Conservation (phyloP, 352 stramenopile genomes). For the Globisporangium rhizosaccharum region DNA sequence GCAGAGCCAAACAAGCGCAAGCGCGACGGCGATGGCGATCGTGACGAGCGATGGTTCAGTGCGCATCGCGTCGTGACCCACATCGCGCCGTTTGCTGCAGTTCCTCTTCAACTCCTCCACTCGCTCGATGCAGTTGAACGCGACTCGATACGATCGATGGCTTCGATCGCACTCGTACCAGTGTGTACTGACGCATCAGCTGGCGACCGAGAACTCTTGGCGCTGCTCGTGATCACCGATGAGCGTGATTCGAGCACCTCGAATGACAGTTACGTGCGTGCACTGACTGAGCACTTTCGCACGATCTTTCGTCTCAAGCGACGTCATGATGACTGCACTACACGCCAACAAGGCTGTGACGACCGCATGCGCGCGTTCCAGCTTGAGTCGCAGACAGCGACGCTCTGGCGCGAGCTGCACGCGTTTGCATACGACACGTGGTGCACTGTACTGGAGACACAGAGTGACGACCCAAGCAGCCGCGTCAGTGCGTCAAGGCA, state of each 20-base stretch:
- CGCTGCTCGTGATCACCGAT: background rate
- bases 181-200: background rate
- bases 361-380: background rate
- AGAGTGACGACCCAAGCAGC: background rate
- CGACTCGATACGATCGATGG: background rate
- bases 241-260: too few species aligned
- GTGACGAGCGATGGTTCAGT: conserved; percentile 2
- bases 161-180: conserved; percentile 5
- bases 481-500: too few species aligned
- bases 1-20: background rate
- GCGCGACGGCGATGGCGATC: background rate
- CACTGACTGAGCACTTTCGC: background rate
- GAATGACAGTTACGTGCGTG: conserved; percentile 1
- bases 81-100: conserved; percentile 1
- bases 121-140: background rate
- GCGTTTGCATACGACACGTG: background rate
- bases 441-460: background rate
- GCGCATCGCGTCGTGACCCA: background rate
- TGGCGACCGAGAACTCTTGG: background rate
- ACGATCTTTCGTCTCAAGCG: background rate
- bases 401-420: conserved; percentile 1
- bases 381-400: background rate
- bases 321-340: background rate
- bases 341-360: background rate
- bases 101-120: conserved; percentile 1